These are phyloP conservation scores for Neofusicoccum parvum DNA, from an alignment of 2,329 filamentous ascomycete genomes.

Conservation along the genomic window DNA sequence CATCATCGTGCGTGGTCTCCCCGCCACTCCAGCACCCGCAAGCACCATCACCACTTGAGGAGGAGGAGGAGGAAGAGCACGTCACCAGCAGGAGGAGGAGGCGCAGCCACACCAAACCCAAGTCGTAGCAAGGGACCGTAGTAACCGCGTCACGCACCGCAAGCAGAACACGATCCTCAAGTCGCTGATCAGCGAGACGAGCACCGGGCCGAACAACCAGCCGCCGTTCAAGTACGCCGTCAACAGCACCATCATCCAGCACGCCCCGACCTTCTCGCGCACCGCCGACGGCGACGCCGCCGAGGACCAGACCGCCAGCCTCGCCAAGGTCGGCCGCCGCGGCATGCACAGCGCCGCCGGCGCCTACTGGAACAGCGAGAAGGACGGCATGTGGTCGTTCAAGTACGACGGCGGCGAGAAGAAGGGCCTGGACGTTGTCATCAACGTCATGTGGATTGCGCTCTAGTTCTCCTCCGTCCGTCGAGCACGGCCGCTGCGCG, in stretches of 20 bases:
- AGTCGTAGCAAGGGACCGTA: background rate
- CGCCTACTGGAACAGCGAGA: conserved; percentile 89
- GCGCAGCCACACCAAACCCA: no score
- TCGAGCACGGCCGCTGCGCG: no score
- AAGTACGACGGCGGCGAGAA: conserved; percentile 69
- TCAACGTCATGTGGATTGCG: conserved; percentile 71
- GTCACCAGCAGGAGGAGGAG: no score
- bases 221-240: conserved; percentile 89
- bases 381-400: conserved; percentile 86
- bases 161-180: conserved; percentile 73
- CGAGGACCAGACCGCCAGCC: conserved; percentile 60
- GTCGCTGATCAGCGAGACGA: conserved; percentile 74
- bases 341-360: conserved; percentile 89
- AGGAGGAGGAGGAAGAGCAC: no score
- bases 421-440: conserved; percentile 56
- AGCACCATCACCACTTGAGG: background rate
- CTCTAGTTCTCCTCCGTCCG: conserved; percentile 46
- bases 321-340: conserved; percentile 76
- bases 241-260: conserved; percentile 98
- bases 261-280: conserved; percentile 54
- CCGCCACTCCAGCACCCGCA: conserved; percentile 24
- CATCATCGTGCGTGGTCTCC: conserved; percentile 74
- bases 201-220: conserved; percentile 57
- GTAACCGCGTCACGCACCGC: conserved; percentile 4
- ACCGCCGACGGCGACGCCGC: conserved; percentile 39